Base-by-base conservation (phyloP, 169 alveolate species). In the Plasmodium berghei region DNA sequence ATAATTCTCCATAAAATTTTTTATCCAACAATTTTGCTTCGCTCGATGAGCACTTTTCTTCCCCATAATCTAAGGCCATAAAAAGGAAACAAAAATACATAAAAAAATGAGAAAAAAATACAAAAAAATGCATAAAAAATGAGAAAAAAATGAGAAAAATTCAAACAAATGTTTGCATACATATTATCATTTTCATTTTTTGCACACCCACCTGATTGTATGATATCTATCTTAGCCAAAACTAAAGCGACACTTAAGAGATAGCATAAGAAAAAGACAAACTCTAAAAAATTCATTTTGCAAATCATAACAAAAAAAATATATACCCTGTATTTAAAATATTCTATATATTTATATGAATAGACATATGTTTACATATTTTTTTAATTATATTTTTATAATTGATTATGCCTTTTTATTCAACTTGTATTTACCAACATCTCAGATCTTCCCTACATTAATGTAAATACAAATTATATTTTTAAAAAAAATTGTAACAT, bases 181-280 rank as follows among this genome's bases (percentile, higher is more conserved):
- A 28, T 1, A 28, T 22, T 22, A 46, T 9, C 14, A n/a, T 9
- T 63, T 75, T 49, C 64, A 56, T 9, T 16, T 26, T 34, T 61
- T 75, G 62, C 20, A 24, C 24, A 26, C n/a, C 26, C 46, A 77
- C 89, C 89, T 45, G 89, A 77, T 24, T 63, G 48, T 77, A 77
- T 63, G 8, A 77, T 10, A 22, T 77, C 75, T 10, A 77, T 52
- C 22, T 77, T 66, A 9, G 67, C 80, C 12, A 26, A 55, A 24
- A 24, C 55, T n/a, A 54, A 77, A 1, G 34, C 4, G 5, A 18
- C 70, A 28, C 80, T 48, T 5, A 42, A 45, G 45, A 70, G 28
- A 40, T 45, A 69, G 55, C 16, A 45, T 28, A 77, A 22, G 9
- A 77, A 49, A 46, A 64, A n/a, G 34, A 16, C 28, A 45, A 22